phyloP scores from a whole-genome alignment of 495 filamentous ascomycete species.

The Xylaria flabelliformis region DNA sequence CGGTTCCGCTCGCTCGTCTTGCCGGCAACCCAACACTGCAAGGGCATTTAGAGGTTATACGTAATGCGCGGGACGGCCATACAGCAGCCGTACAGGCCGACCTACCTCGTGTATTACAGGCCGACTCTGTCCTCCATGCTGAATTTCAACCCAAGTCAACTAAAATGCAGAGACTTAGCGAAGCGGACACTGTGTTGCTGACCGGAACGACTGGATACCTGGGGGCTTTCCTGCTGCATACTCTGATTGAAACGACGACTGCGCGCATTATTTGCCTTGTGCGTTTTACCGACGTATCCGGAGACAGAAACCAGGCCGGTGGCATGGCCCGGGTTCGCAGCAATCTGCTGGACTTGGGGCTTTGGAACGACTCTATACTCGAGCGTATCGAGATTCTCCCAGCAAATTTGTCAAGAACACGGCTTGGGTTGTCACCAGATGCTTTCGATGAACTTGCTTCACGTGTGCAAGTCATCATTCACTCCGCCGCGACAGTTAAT shows the following conservation, averaged over 20 bases:
- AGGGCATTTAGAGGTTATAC: slow-evolving; percentile 66
- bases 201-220: slow-evolving; percentile 52
- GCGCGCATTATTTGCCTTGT: slow-evolving; percentile 72
- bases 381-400: slow-evolving; percentile 72
- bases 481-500: slow-evolving; percentile 70
- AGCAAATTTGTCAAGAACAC: slow-evolving; percentile 64
- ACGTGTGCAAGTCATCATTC: slow-evolving; percentile 67
- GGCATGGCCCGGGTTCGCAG: slow-evolving; percentile 64
- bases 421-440: slow-evolving; percentile 63
- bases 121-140: slow-evolving; percentile 64
- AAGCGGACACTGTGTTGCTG: slow-evolving; percentile 60
- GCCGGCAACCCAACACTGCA: slow-evolving; percentile 66
- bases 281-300: slow-evolving; percentile 63
- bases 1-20: slow-evolving; percentile 65
- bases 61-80: slow-evolving; percentile 66
- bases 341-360: slow-evolving; percentile 68
- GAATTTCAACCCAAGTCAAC: slow-evolving; percentile 58
- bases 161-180: slow-evolving; percentile 58
- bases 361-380: slow-evolving; percentile 71
- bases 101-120: slow-evolving; percentile 63
- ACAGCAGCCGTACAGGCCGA: slow-evolving; percentile 70
- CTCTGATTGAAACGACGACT: slow-evolving; percentile 57
- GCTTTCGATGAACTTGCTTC: slow-evolving; percentile 62
- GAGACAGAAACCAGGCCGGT: slow-evolving; percentile 56
- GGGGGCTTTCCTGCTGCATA: slow-evolving; percentile 48